These are phyloP conservation scores for Candida arabinofermentans DNA, from an alignment of 805 yeast genomes.

Conservation along the genomic window DNA sequence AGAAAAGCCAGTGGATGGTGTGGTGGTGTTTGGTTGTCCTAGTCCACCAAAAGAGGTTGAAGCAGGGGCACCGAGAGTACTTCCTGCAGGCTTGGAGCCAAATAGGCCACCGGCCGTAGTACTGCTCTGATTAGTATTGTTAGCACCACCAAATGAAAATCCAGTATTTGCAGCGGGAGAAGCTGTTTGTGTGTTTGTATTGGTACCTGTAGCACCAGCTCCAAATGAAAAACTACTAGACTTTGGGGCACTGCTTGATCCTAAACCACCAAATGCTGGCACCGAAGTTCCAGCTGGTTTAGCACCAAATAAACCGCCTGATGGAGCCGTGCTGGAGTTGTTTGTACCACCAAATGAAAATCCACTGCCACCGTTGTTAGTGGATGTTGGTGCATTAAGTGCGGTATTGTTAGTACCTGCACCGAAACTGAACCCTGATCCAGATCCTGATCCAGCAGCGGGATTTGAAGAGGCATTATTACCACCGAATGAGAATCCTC, in stretches of 20 bases:
- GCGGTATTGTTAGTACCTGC: conserved; percentile 8
- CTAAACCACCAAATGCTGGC: conserved; percentile 20
- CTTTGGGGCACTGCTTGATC: conserved; percentile 15
- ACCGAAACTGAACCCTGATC: conserved; percentile 13
- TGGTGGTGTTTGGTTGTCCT: not conserved
- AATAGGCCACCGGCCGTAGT: conserved; percentile 32
- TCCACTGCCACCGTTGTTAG: not conserved
- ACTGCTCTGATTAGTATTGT: conserved; percentile 10
- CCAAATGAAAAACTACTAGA: conserved; percentile 1
- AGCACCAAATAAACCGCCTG: conserved; percentile 3
- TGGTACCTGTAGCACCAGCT: not conserved
- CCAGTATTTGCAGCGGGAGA: conserved; percentile 5
- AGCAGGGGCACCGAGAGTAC: conserved; percentile 4
- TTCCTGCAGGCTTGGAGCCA: conserved; percentile 26
- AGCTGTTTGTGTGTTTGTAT: conserved; percentile 8
- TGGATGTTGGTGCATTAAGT: not conserved
- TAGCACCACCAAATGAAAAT: not conserved
- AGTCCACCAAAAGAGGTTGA: not conserved
- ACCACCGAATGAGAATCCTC: conserved; percentile 14
- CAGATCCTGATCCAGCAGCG: no score
- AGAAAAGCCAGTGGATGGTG: conserved; percentile 16
- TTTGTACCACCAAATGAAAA: conserved; percentile 3
- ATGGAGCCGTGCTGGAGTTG: conserved; percentile 4
- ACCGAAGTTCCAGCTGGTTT: conserved; percentile 2
- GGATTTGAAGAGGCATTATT: conserved; percentile 3